Base-by-base conservation (phyloP, 1,139 yeast species). In the Saccharomyces hybrid region DNA sequence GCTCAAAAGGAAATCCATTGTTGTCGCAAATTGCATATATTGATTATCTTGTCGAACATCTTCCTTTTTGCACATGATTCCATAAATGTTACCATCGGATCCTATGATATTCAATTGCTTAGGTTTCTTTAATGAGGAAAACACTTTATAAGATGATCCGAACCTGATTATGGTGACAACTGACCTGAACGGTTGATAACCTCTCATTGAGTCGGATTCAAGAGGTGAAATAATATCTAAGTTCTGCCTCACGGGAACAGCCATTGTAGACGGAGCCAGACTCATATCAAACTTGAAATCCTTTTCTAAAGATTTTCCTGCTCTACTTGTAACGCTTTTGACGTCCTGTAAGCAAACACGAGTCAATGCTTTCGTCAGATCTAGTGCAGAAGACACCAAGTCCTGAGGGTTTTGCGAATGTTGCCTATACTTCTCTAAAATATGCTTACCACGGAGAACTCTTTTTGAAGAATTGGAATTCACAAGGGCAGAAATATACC, bases 31-130 rank as follows among this genome's bases (percentile, higher is more conserved):
- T 63, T 95, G 98, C 80, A 93, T 88, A 51, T 93, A 81, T 61
- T 96, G 86, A 4, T 97, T 95, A 73, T 95, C 99, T 67, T 95
- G 95, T 61, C 99, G 75, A 8, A 95, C 84, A 72, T 95, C 99
- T 69, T 95, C 99, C 59, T 84, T 80, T 68, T 95, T 95, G 61
- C 96, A 85, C 74, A 95, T 78, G 30, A 95, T 77, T 34, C 84
- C 80, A 68, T 90, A 91, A 0, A 75, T 70, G 13, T 73, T 70
- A 8, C 93, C 93, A 72, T 93, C 89, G 1, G 88, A 82, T 0
- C 98, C 99, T 52, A 82, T 73, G 2, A 93, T 74, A 3, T 82
- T 81, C 4, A 95, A 75, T 60, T 88, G 86, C 61, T 90, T 81
- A 0, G 99, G 99, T 73, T 81, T 83, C 68, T 91, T 98, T 69